phyloP scores from a whole-genome alignment of 768 basidiomycete genomes.

The Sutorius australiensis region DNA sequence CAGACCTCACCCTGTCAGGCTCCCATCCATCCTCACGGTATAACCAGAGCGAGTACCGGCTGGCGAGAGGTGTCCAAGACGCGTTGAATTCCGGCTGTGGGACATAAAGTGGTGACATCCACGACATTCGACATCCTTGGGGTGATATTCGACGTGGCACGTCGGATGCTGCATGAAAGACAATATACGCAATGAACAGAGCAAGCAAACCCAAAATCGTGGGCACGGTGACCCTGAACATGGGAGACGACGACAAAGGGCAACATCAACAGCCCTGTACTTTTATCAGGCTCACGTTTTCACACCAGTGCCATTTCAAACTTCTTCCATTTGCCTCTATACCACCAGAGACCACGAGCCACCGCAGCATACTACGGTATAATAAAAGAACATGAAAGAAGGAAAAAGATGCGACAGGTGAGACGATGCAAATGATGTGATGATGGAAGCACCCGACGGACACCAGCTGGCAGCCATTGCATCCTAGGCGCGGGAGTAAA shows the following conservation, averaged over 20 bases:
- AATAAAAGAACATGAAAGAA: constrained; percentile 31
- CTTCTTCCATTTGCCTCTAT: constrained; percentile 35
- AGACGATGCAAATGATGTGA: constrained; percentile 32
- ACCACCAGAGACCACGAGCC: constrained; percentile 28
- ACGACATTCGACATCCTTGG: constrained; percentile 95
- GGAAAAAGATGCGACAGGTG: constrained; percentile 31
- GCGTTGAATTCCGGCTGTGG: constrained; percentile 63
- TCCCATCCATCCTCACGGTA: constrained; percentile 93
- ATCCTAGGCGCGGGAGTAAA: constrained; percentile 18
- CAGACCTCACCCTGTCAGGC: constrained; percentile 45
- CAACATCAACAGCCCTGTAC: neutral
- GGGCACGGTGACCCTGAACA: constrained; percentile 9
- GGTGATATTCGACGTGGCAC: constrained; percentile 60
- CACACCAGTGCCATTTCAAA: constrained; percentile 17
- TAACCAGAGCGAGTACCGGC: constrained; percentile 80
- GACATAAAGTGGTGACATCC: constrained; percentile 90
- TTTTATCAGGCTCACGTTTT: neutral
- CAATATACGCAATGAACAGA: constrained; percentile 35
- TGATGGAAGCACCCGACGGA: constrained; percentile 16
- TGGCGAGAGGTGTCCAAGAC: constrained; percentile 67
- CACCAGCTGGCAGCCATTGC: constrained; percentile 10
- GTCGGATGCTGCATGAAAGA: constrained; percentile 44
- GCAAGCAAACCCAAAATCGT: constrained; percentile 31
- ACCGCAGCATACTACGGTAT: constrained; percentile 35
- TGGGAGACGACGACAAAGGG: neutral